phyloP scores from a whole-genome alignment of 441 rosid genomes.

The Jatropha podagrica region DNA sequence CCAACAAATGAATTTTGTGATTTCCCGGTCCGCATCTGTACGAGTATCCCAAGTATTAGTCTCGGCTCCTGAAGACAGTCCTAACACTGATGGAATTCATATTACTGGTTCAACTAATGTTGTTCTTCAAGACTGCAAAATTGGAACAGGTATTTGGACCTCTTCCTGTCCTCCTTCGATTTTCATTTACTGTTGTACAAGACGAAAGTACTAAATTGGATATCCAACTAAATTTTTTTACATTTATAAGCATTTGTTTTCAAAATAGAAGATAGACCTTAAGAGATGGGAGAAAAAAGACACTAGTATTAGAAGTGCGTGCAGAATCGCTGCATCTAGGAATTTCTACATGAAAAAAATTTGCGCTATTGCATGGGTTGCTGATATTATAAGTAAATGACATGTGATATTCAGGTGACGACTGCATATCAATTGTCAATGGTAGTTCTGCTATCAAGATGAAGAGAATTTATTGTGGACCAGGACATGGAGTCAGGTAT shows the following conservation, averaged over 20 bases:
- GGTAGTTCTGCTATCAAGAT: conserved; percentile 78
- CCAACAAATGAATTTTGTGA: conserved; percentile 93
- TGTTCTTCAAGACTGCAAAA: conserved; percentile 76
- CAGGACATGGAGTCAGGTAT: conserved; percentile 97
- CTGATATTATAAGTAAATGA: background rate
- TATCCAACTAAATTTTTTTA: background rate
- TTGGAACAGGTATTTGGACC: conserved; percentile 78
- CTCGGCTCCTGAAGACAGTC: conserved; percentile 90
- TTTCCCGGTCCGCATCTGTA: conserved; percentile 63
- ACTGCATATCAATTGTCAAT: conserved; percentile 87
- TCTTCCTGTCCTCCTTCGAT: conserved; percentile 9
- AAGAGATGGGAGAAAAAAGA: background rate
- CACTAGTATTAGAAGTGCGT: background rate
- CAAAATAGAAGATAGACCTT: background rate
- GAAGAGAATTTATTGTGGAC: conserved; percentile 86
- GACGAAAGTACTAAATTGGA: background rate
- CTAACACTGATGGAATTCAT: conserved; percentile 97
- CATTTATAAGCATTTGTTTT: conserved; percentile 4
- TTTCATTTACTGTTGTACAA: conserved; percentile 1
- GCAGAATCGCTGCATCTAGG: background rate
- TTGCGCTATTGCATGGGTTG: background rate
- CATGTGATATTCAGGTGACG: conserved; percentile 69
- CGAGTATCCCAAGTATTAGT: conserved; percentile 60
- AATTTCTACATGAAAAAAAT: background rate
- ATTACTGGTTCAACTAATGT: conserved; percentile 83